Evolutionary conservation across 108 stramenopile species (phyloP), one percentile per base, ranked within the genome.

Genomic region (Cyclotella choctawhatcheeana): DNA sequence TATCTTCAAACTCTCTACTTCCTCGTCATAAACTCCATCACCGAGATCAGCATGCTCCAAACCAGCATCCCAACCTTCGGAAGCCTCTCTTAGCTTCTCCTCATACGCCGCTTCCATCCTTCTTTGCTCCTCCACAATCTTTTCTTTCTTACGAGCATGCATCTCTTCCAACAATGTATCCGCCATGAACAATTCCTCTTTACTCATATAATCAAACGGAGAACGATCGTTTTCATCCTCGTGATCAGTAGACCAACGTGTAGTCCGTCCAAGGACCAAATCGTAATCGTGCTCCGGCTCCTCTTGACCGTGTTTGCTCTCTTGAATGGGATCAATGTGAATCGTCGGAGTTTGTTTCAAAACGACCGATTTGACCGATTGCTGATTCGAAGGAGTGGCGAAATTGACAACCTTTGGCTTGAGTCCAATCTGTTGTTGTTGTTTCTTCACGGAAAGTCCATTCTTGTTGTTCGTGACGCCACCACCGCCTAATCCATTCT

Each of bases 211-310:
- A 30, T 59, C 32, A 40, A 78, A 71, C 5, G 77, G 69, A 8
- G 77, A 71, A 33, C 70, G 63, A 56, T 24, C 20, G 26, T 63
- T 18, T 13, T 78, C 70, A 16, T 40, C 47, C 13, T 60, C 64
- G 24, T 58, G 34, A 54, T 68, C 75, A 21, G 50, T 27, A 4
- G 77, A 56, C 77, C 77, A 78, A 24, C 77, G 69, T 21, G 77
- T 71, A 0, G 77, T 78, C n/a, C 31, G 40, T 30, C 58, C 64
- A 22, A 78, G 54, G 29, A 66, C 58, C 45, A 48, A 69, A 32
- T 78, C 77, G 70, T 71, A 67, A 48, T 78, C 76, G 27, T 30
- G 45, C 18, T 22, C 51, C 22, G 21, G 32, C 14, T 24, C 58
- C 54, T 33, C n/a, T n/a, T n/a, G n/a, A n/a, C n/a, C n/a, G n/a